Evolutionary conservation across 371 early-diverging fungal species (phyloP).

Genomic region (Capillidium heterosporum): DNA sequence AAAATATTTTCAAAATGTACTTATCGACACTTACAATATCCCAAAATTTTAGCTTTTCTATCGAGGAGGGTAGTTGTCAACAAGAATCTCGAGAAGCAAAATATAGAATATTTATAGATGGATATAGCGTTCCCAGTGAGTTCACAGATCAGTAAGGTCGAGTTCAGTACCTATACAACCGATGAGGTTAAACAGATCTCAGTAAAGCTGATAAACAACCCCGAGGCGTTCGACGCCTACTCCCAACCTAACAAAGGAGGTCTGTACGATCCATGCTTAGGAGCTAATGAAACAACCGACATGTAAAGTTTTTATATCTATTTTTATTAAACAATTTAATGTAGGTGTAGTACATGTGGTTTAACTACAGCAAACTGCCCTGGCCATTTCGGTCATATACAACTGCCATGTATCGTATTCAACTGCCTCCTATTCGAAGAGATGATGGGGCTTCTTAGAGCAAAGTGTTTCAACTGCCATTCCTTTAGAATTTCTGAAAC

Average conservation of each 20-base stretch:
- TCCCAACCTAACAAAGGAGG: slow-evolving; percentile 87
- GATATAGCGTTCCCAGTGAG: slow-evolving; percentile 47
- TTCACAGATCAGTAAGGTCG: slow-evolving; percentile 43
- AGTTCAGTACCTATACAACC: slow-evolving; percentile 79
- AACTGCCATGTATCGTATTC: slow-evolving; percentile 88
- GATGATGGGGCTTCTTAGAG: slow-evolving; percentile 67
- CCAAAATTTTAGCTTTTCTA: no score
- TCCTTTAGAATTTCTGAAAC: slow-evolving; percentile 45
- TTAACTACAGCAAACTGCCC: slow-evolving; percentile 73
- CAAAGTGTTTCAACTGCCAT: slow-evolving; percentile 84
- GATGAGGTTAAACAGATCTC: slow-evolving; percentile 89
- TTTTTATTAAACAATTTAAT: background rate
- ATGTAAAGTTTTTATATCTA: slow-evolving; percentile 25
- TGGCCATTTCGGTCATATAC: slow-evolving; percentile 99
- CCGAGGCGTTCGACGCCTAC: slow-evolving; percentile 77
- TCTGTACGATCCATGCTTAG: slow-evolving; percentile 91
- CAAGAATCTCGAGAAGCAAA: no score
- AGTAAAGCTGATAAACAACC: slow-evolving; percentile 81
- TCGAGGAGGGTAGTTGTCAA: no score
- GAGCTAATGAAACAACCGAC: slow-evolving; percentile 65
- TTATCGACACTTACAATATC: no score
- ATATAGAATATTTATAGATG: slow-evolving; percentile 17
- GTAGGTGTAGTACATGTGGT: slow-evolving; percentile 77
- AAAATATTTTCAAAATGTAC: no score
- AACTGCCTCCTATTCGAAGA: slow-evolving; percentile 88